phyloP scores from a whole-genome alignment of 371 early-diverging fungal genomes.

The Mucor irregularis region DNA sequence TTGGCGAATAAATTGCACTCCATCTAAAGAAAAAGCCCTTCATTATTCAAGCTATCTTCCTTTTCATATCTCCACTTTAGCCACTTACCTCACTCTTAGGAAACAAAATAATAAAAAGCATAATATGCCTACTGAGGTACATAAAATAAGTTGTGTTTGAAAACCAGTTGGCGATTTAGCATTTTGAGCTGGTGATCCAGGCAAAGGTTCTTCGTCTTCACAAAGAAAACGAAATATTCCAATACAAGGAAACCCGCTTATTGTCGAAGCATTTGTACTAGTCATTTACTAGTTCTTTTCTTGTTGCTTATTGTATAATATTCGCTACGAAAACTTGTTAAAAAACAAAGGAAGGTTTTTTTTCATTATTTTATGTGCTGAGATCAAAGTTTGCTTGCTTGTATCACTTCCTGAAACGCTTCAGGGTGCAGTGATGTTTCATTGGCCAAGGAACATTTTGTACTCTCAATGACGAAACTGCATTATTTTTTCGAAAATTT shows the following conservation, averaged over 20 bases:
- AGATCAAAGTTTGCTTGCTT: too few relatives aligned
- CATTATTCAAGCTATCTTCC: not conserved
- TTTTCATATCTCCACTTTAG: too few relatives aligned
- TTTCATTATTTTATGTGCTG: too few relatives aligned
- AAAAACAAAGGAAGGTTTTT: too few relatives aligned
- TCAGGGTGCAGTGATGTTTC: too few relatives aligned
- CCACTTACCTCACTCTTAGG: slow-evolving; percentile 45
- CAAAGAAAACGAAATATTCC: slow-evolving; percentile 26
- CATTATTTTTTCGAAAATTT: too few relatives aligned
- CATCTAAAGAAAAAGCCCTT: slow-evolving; percentile 32
- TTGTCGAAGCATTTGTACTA: not conserved
- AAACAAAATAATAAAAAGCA: slow-evolving; percentile 49
- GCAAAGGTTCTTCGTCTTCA: slow-evolving; percentile 38
- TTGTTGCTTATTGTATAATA: too few relatives aligned
- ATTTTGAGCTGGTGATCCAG: slow-evolving; percentile 44
- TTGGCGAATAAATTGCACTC: slow-evolving; percentile 61
- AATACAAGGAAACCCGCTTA: slow-evolving; percentile 22
- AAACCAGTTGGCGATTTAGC: slow-evolving; percentile 49
- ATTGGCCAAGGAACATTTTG: too few relatives aligned
- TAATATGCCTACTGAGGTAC: slow-evolving; percentile 39
- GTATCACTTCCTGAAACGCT: too few relatives aligned
- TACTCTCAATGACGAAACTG: too few relatives aligned
- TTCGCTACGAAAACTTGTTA: too few relatives aligned
- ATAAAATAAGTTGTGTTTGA: slow-evolving; percentile 44
- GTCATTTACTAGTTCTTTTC: too few relatives aligned